These are phyloP conservation scores for Silene coronaria DNA, from an alignment of 179 eudicot genomes.

Conservation along the genomic window DNA sequence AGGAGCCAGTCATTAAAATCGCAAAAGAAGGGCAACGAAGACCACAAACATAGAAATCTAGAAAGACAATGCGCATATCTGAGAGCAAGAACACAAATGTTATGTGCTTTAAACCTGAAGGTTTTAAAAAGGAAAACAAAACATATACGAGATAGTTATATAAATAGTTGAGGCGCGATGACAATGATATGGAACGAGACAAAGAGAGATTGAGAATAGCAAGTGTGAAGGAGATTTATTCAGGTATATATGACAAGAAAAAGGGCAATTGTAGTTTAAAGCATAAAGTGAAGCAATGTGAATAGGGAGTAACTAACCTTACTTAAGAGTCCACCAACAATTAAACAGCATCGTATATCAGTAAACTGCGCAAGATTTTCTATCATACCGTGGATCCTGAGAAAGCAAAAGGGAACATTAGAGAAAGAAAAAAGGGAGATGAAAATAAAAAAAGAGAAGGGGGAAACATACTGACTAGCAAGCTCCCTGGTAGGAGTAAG, in stretches of 20 bases:
- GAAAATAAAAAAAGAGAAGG: neutral
- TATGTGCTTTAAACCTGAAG: neutral
- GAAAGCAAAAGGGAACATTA: neutral
- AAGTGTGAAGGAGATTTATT: too few relatives aligned
- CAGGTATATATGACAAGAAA: neutral
- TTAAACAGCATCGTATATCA: conserved; percentile 82
- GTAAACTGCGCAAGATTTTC: conserved; percentile 82
- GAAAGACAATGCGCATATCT: neutral
- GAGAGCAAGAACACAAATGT: conserved; percentile 6
- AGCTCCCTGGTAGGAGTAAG: conserved; percentile 96
- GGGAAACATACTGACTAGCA: conserved; percentile 84
- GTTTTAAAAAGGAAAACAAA: neutral
- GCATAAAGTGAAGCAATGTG: neutral
- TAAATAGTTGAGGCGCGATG: neutral
- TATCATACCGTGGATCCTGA: conserved; percentile 89
- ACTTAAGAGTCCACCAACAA: conserved; percentile 73
- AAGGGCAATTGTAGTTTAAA: neutral
- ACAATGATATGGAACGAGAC: neutral
- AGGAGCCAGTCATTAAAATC: neutral
- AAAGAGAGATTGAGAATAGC: neutral
- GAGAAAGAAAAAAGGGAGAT: neutral
- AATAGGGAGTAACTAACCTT: conserved; percentile 53
- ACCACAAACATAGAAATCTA: neutral
- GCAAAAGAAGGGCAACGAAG: neutral
- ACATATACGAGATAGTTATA: neutral